Conservation (phyloP, 768 basidiomycete species). For the Leccinum boreale region DNA sequence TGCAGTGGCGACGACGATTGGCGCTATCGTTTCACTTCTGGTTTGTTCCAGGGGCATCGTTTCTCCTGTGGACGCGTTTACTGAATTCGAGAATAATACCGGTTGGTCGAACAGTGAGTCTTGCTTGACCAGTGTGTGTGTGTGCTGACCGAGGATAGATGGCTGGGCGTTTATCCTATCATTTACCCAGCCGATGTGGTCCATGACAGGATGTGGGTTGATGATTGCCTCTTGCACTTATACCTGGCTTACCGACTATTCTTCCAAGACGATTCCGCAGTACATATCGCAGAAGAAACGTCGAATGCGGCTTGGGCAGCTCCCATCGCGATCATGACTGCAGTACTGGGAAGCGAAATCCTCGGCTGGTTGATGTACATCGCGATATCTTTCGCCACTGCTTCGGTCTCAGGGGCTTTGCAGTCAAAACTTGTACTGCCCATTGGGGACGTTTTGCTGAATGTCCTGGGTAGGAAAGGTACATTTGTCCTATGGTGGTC, state of each 20-base stretch:
- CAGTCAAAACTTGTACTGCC: conserved; percentile 33
- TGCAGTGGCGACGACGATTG: conserved; percentile 17
- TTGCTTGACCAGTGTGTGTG: neutral
- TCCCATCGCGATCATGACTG: conserved; percentile 44
- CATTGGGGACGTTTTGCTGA: conserved; percentile 40
- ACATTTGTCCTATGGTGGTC: conserved; percentile 44
- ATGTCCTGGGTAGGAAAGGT: conserved; percentile 38
- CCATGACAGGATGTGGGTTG: conserved; percentile 22
- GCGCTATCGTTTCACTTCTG: neutral
- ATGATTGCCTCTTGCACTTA: neutral
- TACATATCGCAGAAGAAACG: conserved; percentile 46
- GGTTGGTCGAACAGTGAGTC: conserved; percentile 19
- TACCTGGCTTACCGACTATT: neutral
- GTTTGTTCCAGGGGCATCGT: conserved; percentile 16
- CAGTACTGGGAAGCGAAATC: conserved; percentile 36
- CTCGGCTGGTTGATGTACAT: conserved; percentile 44
- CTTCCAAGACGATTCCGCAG: conserved; percentile 43
- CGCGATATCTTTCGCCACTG: conserved; percentile 41
- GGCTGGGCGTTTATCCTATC: conserved; percentile 23
- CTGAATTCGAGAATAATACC: conserved; percentile 27
- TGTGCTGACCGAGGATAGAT: conserved; percentile 8
- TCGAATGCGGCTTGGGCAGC: conserved; percentile 40
- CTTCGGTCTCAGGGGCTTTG: conserved; percentile 35
- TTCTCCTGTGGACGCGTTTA: conserved; percentile 19
- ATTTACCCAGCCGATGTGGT: conserved; percentile 28